A percentile compares a stretch with the other conserved stretches of the same genome.
Evolutionary conservation across 2,329 filamentous ascomycete species (phyloP).

Genomic region (Pseudogymnoascus sp.): DNA sequence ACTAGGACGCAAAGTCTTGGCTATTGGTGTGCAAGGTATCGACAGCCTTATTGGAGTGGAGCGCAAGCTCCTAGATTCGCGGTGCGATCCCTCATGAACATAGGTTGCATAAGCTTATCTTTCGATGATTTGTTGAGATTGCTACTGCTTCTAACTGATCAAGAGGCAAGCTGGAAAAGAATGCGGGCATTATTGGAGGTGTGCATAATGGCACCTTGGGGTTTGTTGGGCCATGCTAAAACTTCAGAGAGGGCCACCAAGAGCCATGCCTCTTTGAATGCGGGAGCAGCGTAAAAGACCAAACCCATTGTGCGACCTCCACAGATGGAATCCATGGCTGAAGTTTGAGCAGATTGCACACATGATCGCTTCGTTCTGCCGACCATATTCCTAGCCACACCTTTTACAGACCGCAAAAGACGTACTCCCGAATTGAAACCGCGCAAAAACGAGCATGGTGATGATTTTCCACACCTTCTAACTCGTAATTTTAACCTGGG

Average conservation of each 20-base stretch:
- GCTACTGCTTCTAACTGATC: not conserved
- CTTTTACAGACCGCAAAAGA: not conserved
- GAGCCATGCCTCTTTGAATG: not conserved
- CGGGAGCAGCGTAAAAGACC: not conserved
- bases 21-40: not conserved
- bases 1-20: not conserved
- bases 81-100: not conserved
- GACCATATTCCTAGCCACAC: not conserved
- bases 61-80: not conserved
- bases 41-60: not conserved
- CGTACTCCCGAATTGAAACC: not conserved
- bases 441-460: not conserved
- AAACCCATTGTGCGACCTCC: not conserved
- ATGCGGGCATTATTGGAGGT: not conserved
- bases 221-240: not conserved
- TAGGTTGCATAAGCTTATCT: not conserved
- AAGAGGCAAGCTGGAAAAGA: not conserved
- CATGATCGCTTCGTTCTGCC: not conserved
- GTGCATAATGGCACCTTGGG: not conserved
- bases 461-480: not conserved
- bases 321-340: not conserved
- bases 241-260: not conserved
- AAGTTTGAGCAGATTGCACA: not conserved
- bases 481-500: not conserved
- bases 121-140: not conserved